Conservation (phyloP, 2,329 filamentous ascomycete species). For the Cladobotryum mycophilum region DNA sequence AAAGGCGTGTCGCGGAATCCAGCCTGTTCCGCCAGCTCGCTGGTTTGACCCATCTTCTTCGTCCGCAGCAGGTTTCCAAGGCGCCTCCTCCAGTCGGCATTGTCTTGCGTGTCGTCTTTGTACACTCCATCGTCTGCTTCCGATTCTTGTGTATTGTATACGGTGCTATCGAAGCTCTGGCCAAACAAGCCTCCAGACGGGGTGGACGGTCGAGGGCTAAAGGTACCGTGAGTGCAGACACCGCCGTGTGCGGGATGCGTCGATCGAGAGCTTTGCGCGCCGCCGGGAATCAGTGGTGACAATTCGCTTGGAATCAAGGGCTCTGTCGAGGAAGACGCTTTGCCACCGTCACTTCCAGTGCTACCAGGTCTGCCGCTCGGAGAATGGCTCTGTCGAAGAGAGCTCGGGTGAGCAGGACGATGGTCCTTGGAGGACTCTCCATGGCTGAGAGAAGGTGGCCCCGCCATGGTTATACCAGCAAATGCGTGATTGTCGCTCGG, state of each 20-base stretch:
- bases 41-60: conserved; percentile 67
- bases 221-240: conserved; percentile 66
- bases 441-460: conserved; percentile 20
- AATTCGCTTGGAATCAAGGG: conserved; percentile 36
- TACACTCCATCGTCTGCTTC: conserved; percentile 33
- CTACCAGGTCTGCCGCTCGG: conserved; percentile 21
- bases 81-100: conserved; percentile 42
- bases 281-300: conserved; percentile 41
- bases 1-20: conserved; percentile 65
- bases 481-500: neutral
- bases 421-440: conserved; percentile 29
- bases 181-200: conserved; percentile 31
- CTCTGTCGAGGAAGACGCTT: conserved; percentile 7
- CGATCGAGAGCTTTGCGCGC: conserved; percentile 13
- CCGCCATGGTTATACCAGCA: conserved; percentile 18
- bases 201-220: conserved; percentile 60
- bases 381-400: conserved; percentile 40
- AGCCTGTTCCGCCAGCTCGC: conserved; percentile 63
- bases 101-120: conserved; percentile 31
- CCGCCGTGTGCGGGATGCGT: conserved; percentile 36
- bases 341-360: conserved; percentile 12
- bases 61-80: conserved; percentile 48
- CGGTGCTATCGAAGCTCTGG: conserved; percentile 14
- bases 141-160: conserved; percentile 26
- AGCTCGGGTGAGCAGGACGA: conserved; percentile 38